Percentiles rank a stretch among this genome's conserved stretches.
Evolutionary conservation across 2,329 filamentous ascomycete species (phyloP).

Genomic region (Phyllosticta capitalensis): DNA sequence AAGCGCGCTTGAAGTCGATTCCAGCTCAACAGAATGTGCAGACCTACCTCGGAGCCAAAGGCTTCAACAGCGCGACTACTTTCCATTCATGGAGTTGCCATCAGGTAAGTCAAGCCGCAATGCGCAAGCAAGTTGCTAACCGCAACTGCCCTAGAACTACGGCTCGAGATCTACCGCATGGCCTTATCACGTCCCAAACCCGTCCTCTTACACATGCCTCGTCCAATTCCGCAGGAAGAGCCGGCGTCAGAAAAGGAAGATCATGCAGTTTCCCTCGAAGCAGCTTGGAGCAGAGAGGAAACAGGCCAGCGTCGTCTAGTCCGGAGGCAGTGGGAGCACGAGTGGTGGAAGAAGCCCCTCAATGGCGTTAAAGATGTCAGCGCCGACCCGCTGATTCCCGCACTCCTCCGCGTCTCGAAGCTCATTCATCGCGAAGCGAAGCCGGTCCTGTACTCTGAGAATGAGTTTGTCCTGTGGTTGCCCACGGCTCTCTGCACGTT

Average conservation of each 20-base stretch:
- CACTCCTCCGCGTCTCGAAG: conserved; percentile 30
- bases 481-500: conserved; percentile 30
- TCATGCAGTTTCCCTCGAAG: neutral
- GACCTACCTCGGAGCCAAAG: neutral
- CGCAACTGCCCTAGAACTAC: conserved; percentile 27
- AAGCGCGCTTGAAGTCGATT: neutral
- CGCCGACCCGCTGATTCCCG: conserved; percentile 28
- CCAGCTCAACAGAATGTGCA: neutral
- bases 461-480: conserved; percentile 31
- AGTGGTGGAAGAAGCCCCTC: conserved; percentile 13
- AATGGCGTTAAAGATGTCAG: conserved; percentile 2
- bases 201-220: conserved; percentile 20
- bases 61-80: conserved; percentile 2
- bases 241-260: conserved; percentile 2
- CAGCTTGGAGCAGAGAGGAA: neutral
- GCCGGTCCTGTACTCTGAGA: conserved; percentile 32
- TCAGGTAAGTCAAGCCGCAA: conserved; percentile 1
- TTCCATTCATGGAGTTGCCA: conserved; percentile 10
- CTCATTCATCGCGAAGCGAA: conserved; percentile 33
- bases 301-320: neutral
- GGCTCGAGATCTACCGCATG: conserved; percentile 36
- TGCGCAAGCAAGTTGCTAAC: conserved; percentile 19
- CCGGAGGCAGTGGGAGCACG: neutral
- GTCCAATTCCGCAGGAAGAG: neutral
- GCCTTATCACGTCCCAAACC: conserved; percentile 22